Evolutionary conservation across 495 filamentous ascomycete genomes (phyloP), one percentile per base, ranked within the genome.

Genomic region (Neurospora tetrasperma): DNA sequence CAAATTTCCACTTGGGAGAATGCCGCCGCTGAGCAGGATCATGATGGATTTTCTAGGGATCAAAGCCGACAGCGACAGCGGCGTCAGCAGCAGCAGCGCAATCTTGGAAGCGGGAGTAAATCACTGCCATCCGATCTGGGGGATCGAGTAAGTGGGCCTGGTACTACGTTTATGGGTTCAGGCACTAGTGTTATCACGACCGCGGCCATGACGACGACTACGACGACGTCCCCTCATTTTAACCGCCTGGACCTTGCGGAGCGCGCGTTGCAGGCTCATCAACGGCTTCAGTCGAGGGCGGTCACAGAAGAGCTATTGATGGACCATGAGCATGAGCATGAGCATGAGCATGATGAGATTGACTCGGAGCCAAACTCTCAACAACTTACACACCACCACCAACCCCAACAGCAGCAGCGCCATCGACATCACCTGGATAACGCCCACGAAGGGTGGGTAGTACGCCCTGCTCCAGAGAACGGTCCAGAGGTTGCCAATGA

Each of bases 361-460:
- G 35, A 23, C 41, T 31, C 3, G 27, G 23, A 23, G 43, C 8
- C n/a, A 42, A 20, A 35, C 41, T 11, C 7, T 5, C 31, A n/a
- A 27, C 27, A 27, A 42, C 1, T 18, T 11, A 23, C 68, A 70
- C 68, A 20, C n/a, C 43, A 70, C 27, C 62, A 35, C 16, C 59
- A 44, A 41, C 72, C 48, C 18, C 31, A 39, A 7, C 68, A 44
- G 31, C 66, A 68, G 18, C 71, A 68, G 59, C 43, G 54, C 18
- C 42, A 20, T 14, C 48, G 27, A 48, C 59, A 14, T 11, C 43
- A 9, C 48, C 69, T 18, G 20, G 41, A 14, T 44, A 44, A 27
- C 31, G 72, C 2, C 71, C 74, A 27, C 20, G 35, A 40, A 2
- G 73, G 70, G 27, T 75, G 74, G 48, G 35, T 44, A 14, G 46